phyloP scores from a whole-genome alignment of 2,329 filamentous ascomycete genomes.

The Myriosclerotinia scirpicola region DNA sequence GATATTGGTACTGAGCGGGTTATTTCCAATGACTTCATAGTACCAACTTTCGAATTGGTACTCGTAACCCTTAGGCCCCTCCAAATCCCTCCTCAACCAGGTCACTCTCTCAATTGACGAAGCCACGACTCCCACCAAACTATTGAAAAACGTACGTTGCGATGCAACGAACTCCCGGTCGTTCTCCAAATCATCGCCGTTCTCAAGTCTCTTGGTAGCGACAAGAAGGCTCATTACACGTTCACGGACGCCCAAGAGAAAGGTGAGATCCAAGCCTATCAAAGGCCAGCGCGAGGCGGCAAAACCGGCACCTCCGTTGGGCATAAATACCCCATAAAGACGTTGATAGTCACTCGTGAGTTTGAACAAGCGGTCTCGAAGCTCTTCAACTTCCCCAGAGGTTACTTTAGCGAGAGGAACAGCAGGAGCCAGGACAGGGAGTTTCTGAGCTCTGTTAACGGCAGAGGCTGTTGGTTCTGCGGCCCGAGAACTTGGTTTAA shows the following conservation, averaged over 20 bases:
- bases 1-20: neutral
- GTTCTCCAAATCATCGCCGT: neutral
- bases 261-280: neutral
- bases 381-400: neutral
- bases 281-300: neutral
- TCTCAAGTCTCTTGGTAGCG: neutral
- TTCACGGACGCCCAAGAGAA: neutral
- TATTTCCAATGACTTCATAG: slow-evolving; percentile 8
- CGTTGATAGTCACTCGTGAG: slow-evolving; percentile 1
- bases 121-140: neutral
- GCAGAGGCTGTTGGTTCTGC: accelerated
- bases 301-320: neutral
- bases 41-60: neutral
- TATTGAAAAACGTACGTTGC: neutral
- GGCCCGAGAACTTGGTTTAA: too few species aligned
- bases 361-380: neutral
- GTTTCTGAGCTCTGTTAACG: neutral
- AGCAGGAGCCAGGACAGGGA: neutral
- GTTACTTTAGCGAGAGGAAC: neutral
- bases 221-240: neutral
- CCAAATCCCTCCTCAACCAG: neutral
- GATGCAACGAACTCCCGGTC: neutral
- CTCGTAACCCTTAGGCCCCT: neutral
- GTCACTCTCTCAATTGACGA: neutral
- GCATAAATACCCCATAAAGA: neutral